phyloP scores from a whole-genome alignment of 2,329 filamentous ascomycete genomes.

The Mycogone perniciosa region DNA sequence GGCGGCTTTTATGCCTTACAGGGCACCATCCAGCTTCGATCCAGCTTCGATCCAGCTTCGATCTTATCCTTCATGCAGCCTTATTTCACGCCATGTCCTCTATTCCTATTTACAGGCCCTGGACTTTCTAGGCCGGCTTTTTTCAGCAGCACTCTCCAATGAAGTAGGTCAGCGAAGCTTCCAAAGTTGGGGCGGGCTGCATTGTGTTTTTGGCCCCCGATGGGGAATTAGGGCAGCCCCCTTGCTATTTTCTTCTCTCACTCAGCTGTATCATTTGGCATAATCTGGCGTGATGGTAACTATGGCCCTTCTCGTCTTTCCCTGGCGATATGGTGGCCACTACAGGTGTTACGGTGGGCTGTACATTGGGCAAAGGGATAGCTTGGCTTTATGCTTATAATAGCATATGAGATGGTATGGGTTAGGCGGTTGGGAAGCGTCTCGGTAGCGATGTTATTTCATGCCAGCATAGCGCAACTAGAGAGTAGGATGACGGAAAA shows the following conservation, averaged over 20 bases:
- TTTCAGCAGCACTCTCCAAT: no score
- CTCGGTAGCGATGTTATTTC: conserved; percentile 17
- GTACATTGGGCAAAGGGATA: not conserved
- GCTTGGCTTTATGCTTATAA: not conserved
- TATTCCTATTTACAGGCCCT: no score
- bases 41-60: not conserved
- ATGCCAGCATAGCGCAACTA: conserved; percentile 16
- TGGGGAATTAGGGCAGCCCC: not conserved
- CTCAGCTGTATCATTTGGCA: conserved; percentile 23
- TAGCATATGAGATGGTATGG: not conserved
- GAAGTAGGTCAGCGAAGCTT: not conserved
- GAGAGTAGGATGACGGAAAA: not conserved
- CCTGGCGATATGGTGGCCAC: conserved; percentile 1
- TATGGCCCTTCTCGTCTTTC: conserved; percentile 1
- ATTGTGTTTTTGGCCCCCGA: not conserved
- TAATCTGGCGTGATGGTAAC: conserved; percentile 23
- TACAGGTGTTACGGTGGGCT: conserved; percentile 3
- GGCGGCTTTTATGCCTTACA: not conserved
- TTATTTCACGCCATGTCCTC: not conserved
- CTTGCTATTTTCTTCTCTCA: not conserved
- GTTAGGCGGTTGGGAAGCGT: conserved; percentile 2
- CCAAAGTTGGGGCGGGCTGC: not conserved
- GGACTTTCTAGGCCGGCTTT: not conserved
- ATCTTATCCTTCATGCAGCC: not conserved
- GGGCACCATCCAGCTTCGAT: not conserved